These are phyloP conservation scores for Xylariaceae sp. DNA, from an alignment of 2,329 filamentous ascomycete genomes.

Conservation along the genomic window DNA sequence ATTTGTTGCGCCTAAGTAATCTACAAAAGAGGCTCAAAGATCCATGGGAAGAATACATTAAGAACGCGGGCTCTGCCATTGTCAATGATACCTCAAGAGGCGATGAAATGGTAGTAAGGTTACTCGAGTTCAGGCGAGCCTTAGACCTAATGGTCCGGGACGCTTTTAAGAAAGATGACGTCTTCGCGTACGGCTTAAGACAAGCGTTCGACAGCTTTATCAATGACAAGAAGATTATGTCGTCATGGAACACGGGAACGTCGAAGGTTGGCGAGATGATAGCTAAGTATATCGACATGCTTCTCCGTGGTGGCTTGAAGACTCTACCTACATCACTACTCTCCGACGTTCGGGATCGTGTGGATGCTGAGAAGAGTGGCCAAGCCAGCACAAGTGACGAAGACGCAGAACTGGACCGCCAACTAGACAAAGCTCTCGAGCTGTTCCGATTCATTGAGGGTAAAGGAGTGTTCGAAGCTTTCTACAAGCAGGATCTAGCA, in stretches of 20 bases:
- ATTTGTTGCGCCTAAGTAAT: slow-evolving; percentile 66
- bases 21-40: slow-evolving; percentile 66
- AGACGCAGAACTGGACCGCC: slow-evolving; percentile 84
- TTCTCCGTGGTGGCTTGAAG: slow-evolving; percentile 84
- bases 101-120: slow-evolving; percentile 78
- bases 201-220: slow-evolving; percentile 88
- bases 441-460: slow-evolving; percentile 96
- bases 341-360: slow-evolving; percentile 56
- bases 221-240: slow-evolving; percentile 74
- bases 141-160: slow-evolving; percentile 73
- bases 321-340: slow-evolving; percentile 67
- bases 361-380: slow-evolving; percentile 56
- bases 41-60: slow-evolving; percentile 77
- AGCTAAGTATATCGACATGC: slow-evolving; percentile 88
- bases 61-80: slow-evolving; percentile 67
- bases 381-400: slow-evolving; percentile 73
- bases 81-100: slow-evolving; percentile 75
- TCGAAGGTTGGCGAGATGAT: slow-evolving; percentile 98
- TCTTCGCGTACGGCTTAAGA: slow-evolving; percentile 71
- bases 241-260: slow-evolving; percentile 74
- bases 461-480: slow-evolving; percentile 96
- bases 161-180: slow-evolving; percentile 73
- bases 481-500: slow-evolving; percentile 97
- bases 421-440: slow-evolving; percentile 88
- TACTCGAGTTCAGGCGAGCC: slow-evolving; percentile 75